Conservation (phyloP, 345 rosid species). For the Nasturtium officinale region DNA sequence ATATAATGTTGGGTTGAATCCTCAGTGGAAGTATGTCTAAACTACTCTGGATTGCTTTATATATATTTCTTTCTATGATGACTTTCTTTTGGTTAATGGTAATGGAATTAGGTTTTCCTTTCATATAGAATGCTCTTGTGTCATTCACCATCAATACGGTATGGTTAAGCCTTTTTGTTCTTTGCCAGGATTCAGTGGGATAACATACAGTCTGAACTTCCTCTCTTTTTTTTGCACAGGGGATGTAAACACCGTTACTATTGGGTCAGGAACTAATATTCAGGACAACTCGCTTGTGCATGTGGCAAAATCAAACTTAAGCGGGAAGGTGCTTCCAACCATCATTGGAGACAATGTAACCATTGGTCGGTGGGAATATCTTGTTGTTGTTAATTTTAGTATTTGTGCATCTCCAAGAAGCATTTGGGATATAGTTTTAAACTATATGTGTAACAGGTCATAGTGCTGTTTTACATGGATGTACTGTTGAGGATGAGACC, state of each 20-base stretch:
- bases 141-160: background rate
- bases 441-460: slow-evolving; percentile 64
- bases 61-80: background rate
- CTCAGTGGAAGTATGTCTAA: slow-evolving; percentile 2
- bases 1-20: slow-evolving; percentile 2
- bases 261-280: slow-evolving; percentile 93
- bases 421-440: slow-evolving; percentile 29
- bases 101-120: background rate
- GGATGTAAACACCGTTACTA: slow-evolving; percentile 77
- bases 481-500: slow-evolving; percentile 89
- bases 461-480: slow-evolving; percentile 95
- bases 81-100: slow-evolving; percentile 4
- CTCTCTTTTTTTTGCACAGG: slow-evolving; percentile 48
- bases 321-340: slow-evolving; percentile 88
- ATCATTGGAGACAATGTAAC: slow-evolving; percentile 93
- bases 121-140: background rate
- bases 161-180: background rate
- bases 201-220: slow-evolving; percentile 19
- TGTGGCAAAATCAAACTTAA: slow-evolving; percentile 89
- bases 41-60: background rate
- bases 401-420: slow-evolving; percentile 16
- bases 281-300: slow-evolving; percentile 98
- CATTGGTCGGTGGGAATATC: slow-evolving; percentile 63
- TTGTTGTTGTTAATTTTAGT: background rate
- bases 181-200: background rate